Evolutionary conservation across 306 rosid genomes (phyloP).

Genomic region (peach (Prunus persica)): DNA sequence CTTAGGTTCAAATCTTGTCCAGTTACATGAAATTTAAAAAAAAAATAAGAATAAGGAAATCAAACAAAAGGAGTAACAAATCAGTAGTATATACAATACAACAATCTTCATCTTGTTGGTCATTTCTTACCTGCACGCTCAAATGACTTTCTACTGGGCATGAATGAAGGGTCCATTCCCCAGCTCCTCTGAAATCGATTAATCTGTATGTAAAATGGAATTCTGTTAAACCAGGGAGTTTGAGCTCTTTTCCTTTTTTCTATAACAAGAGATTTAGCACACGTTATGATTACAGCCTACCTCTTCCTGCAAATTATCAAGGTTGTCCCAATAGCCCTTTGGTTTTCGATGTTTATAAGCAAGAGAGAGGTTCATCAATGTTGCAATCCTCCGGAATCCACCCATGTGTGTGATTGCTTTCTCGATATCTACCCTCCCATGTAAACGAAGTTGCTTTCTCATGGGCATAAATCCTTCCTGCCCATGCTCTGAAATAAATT

Average conservation of each 20-base stretch:
- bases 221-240: background rate
- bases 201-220: conserved; percentile 48
- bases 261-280: background rate
- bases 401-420: conserved; percentile 90
- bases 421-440: conserved; percentile 81
- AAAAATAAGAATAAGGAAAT: too few relatives aligned
- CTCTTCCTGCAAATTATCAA: conserved; percentile 73
- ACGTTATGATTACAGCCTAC: conserved; percentile 21
- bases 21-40: background rate
- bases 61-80: background rate
- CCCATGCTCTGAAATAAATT: conserved; percentile 72
- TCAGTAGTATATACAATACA: background rate
- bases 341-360: conserved; percentile 90
- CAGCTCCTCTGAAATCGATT: conserved; percentile 75
- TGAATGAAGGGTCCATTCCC: conserved; percentile 88
- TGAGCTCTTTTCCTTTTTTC: background rate
- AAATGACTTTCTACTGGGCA: conserved; percentile 96
- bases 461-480: conserved; percentile 96
- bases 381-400: conserved; percentile 79
- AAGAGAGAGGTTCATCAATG: conserved; percentile 72
- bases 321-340: conserved; percentile 87
- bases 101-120: background rate
- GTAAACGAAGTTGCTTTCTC: conserved; percentile 87
- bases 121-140: conserved; percentile 78
- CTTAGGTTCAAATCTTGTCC: background rate